phyloP scores from a whole-genome alignment of 208 protist genomes.

The Acanthamoeba triangularis region DNA sequence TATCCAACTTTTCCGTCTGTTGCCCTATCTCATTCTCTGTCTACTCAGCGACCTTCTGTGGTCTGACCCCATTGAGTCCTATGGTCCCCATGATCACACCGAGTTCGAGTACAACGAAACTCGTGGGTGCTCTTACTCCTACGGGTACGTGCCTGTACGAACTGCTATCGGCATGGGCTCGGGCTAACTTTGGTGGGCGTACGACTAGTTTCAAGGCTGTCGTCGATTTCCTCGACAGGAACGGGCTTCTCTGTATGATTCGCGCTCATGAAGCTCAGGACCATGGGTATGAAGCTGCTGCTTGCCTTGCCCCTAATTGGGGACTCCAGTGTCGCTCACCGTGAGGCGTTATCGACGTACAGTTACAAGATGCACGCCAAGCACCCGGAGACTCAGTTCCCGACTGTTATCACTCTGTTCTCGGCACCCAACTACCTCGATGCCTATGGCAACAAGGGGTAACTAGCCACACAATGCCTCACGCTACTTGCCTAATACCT shows the following conservation, averaged over 20 bases:
- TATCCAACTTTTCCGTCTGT: no score
- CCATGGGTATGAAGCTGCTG: constrained; percentile 77
- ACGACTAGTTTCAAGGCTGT: constrained; percentile 89
- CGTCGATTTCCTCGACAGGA: constrained; percentile 96
- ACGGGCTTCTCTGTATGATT: constrained; percentile 97
- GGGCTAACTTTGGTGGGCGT: neutral
- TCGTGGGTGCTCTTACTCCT: constrained; percentile 92
- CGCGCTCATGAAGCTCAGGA: constrained; percentile 97
- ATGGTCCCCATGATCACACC: constrained; percentile 91
- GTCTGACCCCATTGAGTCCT: constrained; percentile 96
- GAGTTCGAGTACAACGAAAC: constrained; percentile 91
- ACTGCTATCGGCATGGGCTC: neutral
- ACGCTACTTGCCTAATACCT: constrained; percentile 7
- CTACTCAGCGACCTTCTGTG: constrained; percentile 95
- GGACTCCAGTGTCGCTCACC: neutral
- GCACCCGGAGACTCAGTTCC: constrained; percentile 94
- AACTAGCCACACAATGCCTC: constrained; percentile 89
- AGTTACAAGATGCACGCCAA: constrained; percentile 96
- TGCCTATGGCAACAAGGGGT: constrained; percentile 98
- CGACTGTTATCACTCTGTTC: constrained; percentile 98
- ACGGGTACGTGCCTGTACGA: constrained; percentile 73
- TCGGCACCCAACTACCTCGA: constrained; percentile 99
- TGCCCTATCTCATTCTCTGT: neutral
- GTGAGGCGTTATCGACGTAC: neutral
- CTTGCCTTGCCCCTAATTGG: neutral